Conservation (phyloP, 371 early-diverging fungal species). For the Syncephalastrum contaminatum region DNA sequence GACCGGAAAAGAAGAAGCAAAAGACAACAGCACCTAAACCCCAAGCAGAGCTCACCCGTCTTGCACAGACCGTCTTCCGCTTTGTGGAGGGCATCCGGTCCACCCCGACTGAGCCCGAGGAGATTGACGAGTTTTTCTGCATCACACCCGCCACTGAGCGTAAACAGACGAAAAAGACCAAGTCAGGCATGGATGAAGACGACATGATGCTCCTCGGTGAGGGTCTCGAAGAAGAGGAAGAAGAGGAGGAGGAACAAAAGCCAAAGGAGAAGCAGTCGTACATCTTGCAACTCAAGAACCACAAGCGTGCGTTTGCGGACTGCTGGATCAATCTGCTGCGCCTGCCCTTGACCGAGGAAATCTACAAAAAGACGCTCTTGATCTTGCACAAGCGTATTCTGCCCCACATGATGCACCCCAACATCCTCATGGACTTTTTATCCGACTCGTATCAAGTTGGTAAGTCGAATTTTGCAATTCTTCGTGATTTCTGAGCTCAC, state of each 20-base stretch:
- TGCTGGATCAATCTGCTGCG: constrained; percentile 82
- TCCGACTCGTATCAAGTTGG: constrained; percentile 85
- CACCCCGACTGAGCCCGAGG: constrained; percentile 60
- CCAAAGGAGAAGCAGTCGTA: constrained; percentile 34
- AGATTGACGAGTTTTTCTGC: constrained; percentile 66
- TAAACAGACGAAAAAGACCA: constrained; percentile 15
- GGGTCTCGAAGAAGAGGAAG: constrained; percentile 44
- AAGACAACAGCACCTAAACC: constrained; percentile 11
- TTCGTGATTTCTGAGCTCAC: neutral
- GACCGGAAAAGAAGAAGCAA: constrained; percentile 25
- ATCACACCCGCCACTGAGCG: constrained; percentile 44
- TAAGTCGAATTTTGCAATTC: constrained; percentile 4
- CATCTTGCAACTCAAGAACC: constrained; percentile 37
- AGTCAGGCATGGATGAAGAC: constrained; percentile 18
- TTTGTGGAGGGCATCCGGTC: constrained; percentile 56
- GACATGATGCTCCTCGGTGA: constrained; percentile 10
- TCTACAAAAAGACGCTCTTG: constrained; percentile 79
- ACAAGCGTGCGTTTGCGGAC: constrained; percentile 65
- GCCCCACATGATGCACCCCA: constrained; percentile 79
- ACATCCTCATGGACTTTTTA: constrained; percentile 87
- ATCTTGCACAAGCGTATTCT: constrained; percentile 84
- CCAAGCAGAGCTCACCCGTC: constrained; percentile 22
- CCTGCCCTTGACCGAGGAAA: constrained; percentile 65
- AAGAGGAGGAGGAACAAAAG: constrained; percentile 27
- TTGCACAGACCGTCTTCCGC: constrained; percentile 49